These are phyloP conservation scores for Metarhizium anisopliae DNA, from an alignment of 2,329 filamentous ascomycete genomes.

Conservation along the genomic window DNA sequence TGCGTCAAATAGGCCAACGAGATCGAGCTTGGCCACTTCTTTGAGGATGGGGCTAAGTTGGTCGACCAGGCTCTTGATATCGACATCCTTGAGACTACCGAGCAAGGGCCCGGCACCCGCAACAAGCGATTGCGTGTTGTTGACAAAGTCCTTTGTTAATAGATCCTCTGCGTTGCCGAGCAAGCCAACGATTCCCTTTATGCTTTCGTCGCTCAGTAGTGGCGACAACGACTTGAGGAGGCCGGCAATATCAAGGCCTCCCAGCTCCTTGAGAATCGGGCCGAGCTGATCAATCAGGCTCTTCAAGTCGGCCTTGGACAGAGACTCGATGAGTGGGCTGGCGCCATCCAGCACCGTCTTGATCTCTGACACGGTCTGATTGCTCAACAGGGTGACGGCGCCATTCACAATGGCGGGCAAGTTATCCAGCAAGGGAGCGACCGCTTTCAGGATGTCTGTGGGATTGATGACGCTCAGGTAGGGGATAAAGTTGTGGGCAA, in stretches of 20 bases:
- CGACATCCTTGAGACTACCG: conserved; percentile 21
- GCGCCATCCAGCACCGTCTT: conserved; percentile 3
- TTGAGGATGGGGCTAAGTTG: conserved; percentile 20
- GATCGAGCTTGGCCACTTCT: conserved; percentile 5
- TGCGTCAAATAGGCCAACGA: conserved; percentile 1
- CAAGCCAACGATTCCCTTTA: conserved; percentile 11
- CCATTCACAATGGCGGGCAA: conserved; percentile 10
- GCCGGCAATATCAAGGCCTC: conserved; percentile 4
- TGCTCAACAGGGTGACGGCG: conserved; percentile 8
- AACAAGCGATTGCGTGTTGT: conserved; percentile 8
- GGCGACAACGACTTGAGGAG: conserved; percentile 6
- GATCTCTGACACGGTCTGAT: conserved; percentile 2
- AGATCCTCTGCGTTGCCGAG: conserved; percentile 3
- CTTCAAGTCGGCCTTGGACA: conserved; percentile 7
- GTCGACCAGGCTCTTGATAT: conserved; percentile 11
- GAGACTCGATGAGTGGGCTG: conserved; percentile 2
- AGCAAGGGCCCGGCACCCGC: conserved; percentile 21
- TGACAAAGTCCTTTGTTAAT: conserved; percentile 13
- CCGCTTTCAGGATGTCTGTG: too few species aligned
- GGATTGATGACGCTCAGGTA: too few species aligned
- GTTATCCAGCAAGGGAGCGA: too few species aligned
- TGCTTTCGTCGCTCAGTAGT: conserved; percentile 11
- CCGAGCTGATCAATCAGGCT: conserved; percentile 6
- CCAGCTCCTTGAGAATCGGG: conserved; percentile 3
- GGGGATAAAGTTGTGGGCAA: not conserved